Evolutionary conservation across 2,329 filamentous ascomycete genomes (phyloP).

Genomic region (Pseudohalonectria lignicola): DNA sequence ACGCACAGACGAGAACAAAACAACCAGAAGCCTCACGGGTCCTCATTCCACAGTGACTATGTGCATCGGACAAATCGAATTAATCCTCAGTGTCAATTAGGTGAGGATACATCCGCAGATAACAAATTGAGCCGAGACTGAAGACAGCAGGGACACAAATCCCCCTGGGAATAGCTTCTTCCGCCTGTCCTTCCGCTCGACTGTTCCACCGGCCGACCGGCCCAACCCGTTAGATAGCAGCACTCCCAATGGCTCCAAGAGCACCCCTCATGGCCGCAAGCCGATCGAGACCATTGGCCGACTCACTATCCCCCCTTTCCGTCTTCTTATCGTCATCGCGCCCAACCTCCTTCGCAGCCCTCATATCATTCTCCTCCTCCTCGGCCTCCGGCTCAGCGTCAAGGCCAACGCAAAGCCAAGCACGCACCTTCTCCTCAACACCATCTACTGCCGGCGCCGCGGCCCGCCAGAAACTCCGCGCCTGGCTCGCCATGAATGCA

Average conservation of each 20-base stretch:
- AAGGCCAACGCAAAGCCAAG: neutral
- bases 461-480: neutral
- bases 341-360: slow-evolving; percentile 7
- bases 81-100: too few species aligned
- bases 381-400: neutral
- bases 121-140: too few species aligned
- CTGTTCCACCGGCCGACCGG: too few species aligned
- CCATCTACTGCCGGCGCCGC: neutral
- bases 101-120: too few species aligned
- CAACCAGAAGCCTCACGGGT: too few species aligned
- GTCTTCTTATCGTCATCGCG: slow-evolving; percentile 7
- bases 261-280: slow-evolving; percentile 15
- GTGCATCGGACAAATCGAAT: too few species aligned
- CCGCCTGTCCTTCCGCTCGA: too few species aligned
- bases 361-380: slow-evolving; percentile 3
- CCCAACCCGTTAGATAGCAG: too few species aligned
- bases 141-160: too few species aligned
- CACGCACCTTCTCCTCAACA: slow-evolving; percentile 1
- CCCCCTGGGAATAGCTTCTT: too few species aligned
- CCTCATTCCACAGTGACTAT: too few species aligned
- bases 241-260: slow-evolving; percentile 20
- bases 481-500: neutral
- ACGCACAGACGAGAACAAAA: too few species aligned
- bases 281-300: slow-evolving; percentile 19
- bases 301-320: slow-evolving; percentile 7